Evolutionary conservation across 768 basidiomycete species (phyloP).

Genomic region (Galerina marginata): DNA sequence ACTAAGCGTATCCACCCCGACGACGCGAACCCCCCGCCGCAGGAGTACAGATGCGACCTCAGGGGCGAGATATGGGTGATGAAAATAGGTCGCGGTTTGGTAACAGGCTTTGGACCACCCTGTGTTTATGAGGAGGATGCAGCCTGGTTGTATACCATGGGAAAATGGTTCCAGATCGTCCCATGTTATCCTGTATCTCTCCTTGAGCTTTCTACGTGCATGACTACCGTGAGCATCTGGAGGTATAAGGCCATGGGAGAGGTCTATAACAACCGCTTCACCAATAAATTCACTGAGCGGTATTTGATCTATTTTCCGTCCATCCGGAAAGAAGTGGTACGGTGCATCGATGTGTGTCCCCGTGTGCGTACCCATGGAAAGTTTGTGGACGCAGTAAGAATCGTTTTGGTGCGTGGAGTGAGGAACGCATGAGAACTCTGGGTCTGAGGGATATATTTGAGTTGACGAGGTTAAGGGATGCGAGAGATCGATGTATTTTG

Average conservation of each 20-base stretch:
- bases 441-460: conserved; percentile 63
- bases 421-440: conserved; percentile 45
- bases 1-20: conserved; percentile 69
- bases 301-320: conserved; percentile 62
- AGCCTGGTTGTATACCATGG: conserved; percentile 40
- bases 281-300: conserved; percentile 57
- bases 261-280: conserved; percentile 60
- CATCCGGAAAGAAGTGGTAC: conserved; percentile 68
- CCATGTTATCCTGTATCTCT: conserved; percentile 62
- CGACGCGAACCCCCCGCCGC: conserved; percentile 54
- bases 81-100: conserved; percentile 50
- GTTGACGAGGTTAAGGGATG: conserved; percentile 51
- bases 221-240: neutral
- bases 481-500: conserved; percentile 54
- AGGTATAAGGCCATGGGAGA: conserved; percentile 36
- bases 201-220: conserved; percentile 4
- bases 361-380: conserved; percentile 70
- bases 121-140: conserved; percentile 61
- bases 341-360: conserved; percentile 86
- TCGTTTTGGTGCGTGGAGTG: conserved; percentile 46
- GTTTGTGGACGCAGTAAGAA: conserved; percentile 54
- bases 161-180: conserved; percentile 45
- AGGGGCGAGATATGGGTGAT: conserved; percentile 68
- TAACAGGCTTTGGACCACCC: conserved; percentile 70
- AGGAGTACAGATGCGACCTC: conserved; percentile 57